A percentile compares a stretch with the other conserved stretches of the same genome.
These are phyloP conservation scores for Alternaria angustiovoidea DNA, from an alignment of 2,329 filamentous ascomycete species.

Conservation along the genomic window DNA sequence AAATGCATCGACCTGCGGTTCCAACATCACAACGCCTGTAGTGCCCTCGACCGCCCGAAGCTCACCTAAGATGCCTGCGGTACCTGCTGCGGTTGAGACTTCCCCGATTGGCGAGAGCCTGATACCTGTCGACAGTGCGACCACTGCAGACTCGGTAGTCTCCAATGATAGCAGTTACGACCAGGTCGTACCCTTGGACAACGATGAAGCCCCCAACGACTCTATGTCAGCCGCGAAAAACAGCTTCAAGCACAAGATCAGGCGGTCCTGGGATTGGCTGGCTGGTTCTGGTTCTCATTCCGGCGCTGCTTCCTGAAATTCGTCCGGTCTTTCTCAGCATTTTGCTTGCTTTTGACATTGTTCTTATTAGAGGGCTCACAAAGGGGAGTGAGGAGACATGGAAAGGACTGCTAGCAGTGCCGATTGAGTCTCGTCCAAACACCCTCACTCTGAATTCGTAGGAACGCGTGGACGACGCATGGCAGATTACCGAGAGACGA, in stretches of 20 bases:
- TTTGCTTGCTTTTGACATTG: not conserved
- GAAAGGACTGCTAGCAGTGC: slow-evolving; percentile 1
- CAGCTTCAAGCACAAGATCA: slow-evolving; percentile 25
- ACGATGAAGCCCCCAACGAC: not conserved
- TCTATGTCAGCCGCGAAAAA: not conserved
- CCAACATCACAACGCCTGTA: slow-evolving; percentile 14
- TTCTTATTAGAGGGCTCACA: slow-evolving; percentile 13
- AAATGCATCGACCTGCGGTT: slow-evolving; percentile 25
- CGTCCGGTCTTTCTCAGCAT: not conserved
- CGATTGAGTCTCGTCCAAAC: not conserved
- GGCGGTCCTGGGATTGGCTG: slow-evolving; percentile 24
- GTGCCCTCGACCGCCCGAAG: slow-evolving; percentile 45
- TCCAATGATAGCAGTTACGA: slow-evolving; percentile 26
- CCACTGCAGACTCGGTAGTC: slow-evolving; percentile 8
- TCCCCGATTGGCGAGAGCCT: slow-evolving; percentile 93
- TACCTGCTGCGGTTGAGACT: slow-evolving; percentile 78
- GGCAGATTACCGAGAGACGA: not conserved
- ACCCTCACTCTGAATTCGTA: not conserved
- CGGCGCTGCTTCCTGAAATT: slow-evolving; percentile 14
- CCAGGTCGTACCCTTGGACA: slow-evolving; percentile 5
- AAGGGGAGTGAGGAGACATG: slow-evolving; percentile 10
- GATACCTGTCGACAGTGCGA: slow-evolving; percentile 80
- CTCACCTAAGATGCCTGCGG: slow-evolving; percentile 42
- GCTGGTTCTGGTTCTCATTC: slow-evolving; percentile 11
- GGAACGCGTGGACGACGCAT: not conserved